These are phyloP conservation scores for Rubia tinctorum DNA, from an alignment of 305 asterid genomes.

Conservation along the genomic window DNA sequence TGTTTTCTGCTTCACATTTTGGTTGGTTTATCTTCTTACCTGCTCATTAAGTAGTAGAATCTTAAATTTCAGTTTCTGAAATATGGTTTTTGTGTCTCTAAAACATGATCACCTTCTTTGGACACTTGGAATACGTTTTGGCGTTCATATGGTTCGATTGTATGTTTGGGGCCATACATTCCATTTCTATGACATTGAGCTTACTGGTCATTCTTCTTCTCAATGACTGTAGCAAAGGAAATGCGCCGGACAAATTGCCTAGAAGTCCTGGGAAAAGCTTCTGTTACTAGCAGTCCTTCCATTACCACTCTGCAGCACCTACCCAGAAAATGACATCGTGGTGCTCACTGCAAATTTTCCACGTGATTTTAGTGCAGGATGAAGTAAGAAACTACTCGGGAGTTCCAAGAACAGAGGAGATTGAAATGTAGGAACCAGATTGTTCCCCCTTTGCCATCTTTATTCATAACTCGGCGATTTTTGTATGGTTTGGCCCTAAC, in stretches of 20 bases:
- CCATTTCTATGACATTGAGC: neutral
- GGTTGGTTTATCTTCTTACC: neutral
- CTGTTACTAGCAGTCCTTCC: conserved; percentile 25
- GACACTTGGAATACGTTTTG: too few species aligned
- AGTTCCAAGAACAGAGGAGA: neutral
- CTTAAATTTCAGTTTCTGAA: conserved; percentile 5
- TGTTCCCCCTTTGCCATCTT: neutral
- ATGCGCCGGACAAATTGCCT: conserved; percentile 59
- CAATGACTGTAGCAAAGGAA: conserved; percentile 56
- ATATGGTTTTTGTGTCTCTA: too few species aligned
- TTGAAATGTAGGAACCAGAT: neutral
- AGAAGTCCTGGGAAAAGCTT: conserved; percentile 55
- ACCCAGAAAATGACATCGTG: conserved; percentile 36
- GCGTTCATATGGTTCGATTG: neutral
- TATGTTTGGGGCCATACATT: neutral
- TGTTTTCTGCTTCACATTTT: neutral
- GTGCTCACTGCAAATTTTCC: conserved; percentile 14
- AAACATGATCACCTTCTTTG: too few species aligned
- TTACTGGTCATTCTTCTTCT: neutral
- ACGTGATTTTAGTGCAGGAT: conserved; percentile 5
- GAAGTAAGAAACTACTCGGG: neutral
- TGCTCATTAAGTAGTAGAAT: neutral
- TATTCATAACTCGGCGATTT: neutral
- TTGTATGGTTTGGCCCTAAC: too few species aligned
- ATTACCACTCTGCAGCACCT: conserved; percentile 34